phyloP scores from a whole-genome alignment of 2,329 filamentous ascomycete species.

The Fusarium denticulatum region DNA sequence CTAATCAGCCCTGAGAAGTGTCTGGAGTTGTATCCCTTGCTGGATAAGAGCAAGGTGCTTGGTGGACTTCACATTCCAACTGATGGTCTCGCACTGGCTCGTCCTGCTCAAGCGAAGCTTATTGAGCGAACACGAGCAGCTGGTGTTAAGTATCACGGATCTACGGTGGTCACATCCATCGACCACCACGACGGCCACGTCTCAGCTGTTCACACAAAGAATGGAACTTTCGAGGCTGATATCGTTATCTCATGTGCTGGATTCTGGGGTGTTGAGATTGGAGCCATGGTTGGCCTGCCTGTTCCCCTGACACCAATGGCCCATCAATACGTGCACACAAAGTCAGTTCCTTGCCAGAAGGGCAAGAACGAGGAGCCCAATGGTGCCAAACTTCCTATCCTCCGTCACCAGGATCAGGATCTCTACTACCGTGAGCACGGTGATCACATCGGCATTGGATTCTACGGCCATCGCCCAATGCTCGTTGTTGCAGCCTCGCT shows the following conservation, averaged over 20 bases:
- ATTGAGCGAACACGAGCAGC: conserved; percentile 66
- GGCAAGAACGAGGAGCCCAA: conserved; percentile 53
- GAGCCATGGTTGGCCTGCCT: conserved; percentile 66
- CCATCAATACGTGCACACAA: conserved; percentile 73
- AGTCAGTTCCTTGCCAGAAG: conserved; percentile 56
- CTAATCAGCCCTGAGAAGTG: conserved; percentile 64
- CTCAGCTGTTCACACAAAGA: conserved; percentile 64
- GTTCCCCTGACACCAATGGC: conserved; percentile 69
- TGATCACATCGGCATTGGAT: conserved; percentile 70
- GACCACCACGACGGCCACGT: conserved; percentile 59
- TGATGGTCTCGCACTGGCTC: conserved; percentile 69
- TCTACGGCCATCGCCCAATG: conserved; percentile 71
- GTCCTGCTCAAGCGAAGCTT: conserved; percentile 68
- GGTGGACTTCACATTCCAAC: conserved; percentile 69
- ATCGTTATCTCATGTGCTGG: conserved; percentile 71
- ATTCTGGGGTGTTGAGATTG: conserved; percentile 73
- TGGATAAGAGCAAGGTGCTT: conserved; percentile 63
- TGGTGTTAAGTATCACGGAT: conserved; percentile 67
- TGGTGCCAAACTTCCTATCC: conserved; percentile 65
- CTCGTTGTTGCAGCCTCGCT: conserved; percentile 65
- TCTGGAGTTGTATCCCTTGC: conserved; percentile 61
- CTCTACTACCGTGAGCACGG: conserved; percentile 74
- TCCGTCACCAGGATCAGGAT: conserved; percentile 71
- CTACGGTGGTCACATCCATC: conserved; percentile 67
- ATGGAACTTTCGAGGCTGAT: conserved; percentile 63